A percentile compares a stretch with the other conserved stretches of the same genome.
These are phyloP conservation scores for Xylaria cubensis DNA, from an alignment of 495 filamentous ascomycete genomes.

Conservation along the genomic window DNA sequence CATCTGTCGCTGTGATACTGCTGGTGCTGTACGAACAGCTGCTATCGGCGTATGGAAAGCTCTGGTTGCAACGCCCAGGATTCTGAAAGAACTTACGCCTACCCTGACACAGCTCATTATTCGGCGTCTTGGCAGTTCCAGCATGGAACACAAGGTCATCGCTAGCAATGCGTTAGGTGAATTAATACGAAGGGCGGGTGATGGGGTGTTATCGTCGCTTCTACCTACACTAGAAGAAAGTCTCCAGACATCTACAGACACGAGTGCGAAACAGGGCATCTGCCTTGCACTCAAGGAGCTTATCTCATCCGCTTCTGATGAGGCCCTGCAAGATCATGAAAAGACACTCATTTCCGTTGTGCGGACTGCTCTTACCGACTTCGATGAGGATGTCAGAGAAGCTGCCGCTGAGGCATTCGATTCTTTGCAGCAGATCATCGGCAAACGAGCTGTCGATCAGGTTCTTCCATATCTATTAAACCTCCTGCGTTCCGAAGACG, in stretches of 20 bases:
- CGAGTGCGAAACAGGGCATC: conserved; percentile 95
- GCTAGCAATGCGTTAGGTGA: conserved; percentile 96
- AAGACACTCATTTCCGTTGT: conserved; percentile 94
- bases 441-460: conserved; percentile 92
- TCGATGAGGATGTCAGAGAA: conserved; percentile 87
- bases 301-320: conserved; percentile 87
- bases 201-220: conserved; percentile 85
- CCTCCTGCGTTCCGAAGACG: conserved; percentile 80
- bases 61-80: conserved; percentile 88
- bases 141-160: conserved; percentile 98
- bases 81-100: conserved; percentile 92
- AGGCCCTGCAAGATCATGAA: conserved; percentile 92
- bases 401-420: conserved; percentile 98
- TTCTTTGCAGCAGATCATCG: conserved; percentile 87
- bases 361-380: conserved; percentile 89
- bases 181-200: conserved; percentile 93
- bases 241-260: conserved; percentile 84
- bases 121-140: conserved; percentile 89
- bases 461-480: conserved; percentile 91
- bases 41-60: conserved; percentile 97
- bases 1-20: conserved; percentile 97
- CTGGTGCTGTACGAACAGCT: conserved; percentile 86
- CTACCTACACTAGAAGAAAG: conserved; percentile 93
- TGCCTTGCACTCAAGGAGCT: conserved; percentile 95
- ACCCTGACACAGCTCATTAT: conserved; percentile 95